Evolutionary conservation across 2,329 filamentous ascomycete species (phyloP), one percentile per base, ranked within the genome.

Genomic region (Claviceps sorghi): DNA sequence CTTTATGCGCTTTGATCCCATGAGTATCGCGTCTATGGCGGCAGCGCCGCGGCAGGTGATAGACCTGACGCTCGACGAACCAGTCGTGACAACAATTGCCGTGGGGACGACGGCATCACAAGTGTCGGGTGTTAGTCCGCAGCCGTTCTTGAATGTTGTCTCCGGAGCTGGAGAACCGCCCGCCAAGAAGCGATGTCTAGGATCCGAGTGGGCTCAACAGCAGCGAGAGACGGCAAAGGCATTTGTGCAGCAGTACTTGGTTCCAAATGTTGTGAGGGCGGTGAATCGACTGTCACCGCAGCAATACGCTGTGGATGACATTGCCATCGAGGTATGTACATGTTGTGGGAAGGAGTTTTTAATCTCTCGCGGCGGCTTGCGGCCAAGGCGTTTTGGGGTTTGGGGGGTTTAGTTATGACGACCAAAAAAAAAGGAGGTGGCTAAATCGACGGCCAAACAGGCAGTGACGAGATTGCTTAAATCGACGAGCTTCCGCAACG

Each of bases 101-200:
- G 22, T n/a, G 22, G 22, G 8, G 22, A 19, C 21, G 5, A 43
- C 21, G 3, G 7, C 30, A 19, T 11, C 49, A 15, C 41, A 8
- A 29, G 42, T 19, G 17, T 30, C 32, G 1, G 17, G 42, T 7
- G 4, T 4, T 17, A 29, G 4, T 10, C 45, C 30, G 32, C 49
- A 40, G n/a, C 19, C 42, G 17, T 32, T 10, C 9, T 11, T 42
- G 26, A 32, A 15, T 49, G 15, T 26, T 15, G 5, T 26, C 1
- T 7, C 50, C 13, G 54, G 15, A 44, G 22, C 36, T 9, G 36
- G 60, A 21, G 62, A 61, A 49, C 63, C 66, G 48, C 61, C 62
- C 7, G 50, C 54, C 7, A 69, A 69, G 57, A 59, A 61, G 40
- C 59, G 61, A 51, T 63, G 66, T 50, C 58, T 66, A 3, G 58